Conservation (phyloP, 495 filamentous ascomycete genomes). For the Neurospora intermedia region DNA sequence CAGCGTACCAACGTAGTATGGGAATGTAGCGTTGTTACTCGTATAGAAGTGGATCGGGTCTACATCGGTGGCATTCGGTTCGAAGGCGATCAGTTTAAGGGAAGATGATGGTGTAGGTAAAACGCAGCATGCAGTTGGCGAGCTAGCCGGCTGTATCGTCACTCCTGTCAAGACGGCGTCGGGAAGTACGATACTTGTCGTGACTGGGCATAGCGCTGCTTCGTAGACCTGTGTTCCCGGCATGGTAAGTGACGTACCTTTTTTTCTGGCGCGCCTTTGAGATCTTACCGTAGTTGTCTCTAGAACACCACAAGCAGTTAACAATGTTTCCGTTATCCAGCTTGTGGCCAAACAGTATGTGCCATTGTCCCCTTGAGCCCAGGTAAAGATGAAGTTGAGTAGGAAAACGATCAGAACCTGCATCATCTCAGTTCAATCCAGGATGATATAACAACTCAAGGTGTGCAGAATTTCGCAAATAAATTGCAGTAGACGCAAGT, state of each 20-base stretch:
- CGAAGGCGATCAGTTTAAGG: constrained; percentile 8
- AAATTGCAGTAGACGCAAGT: neutral
- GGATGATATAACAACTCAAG: too few species aligned
- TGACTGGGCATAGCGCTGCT: neutral
- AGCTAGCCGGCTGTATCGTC: constrained; percentile 13
- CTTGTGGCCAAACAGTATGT: constrained; percentile 8
- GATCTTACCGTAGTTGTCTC: constrained; percentile 8
- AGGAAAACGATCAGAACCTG: neutral
- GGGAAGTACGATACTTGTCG: constrained; percentile 9
- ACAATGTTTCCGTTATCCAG: constrained; percentile 13
- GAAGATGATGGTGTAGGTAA: constrained; percentile 10
- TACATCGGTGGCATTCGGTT: neutral
- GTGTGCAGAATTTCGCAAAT: too few species aligned
- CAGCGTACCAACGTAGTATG: constrained; percentile 9
- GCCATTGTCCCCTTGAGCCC: neutral
- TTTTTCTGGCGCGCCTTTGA: neutral
- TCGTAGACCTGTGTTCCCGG: constrained; percentile 1
- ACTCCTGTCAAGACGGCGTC: constrained; percentile 8
- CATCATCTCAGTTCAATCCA: too few species aligned
- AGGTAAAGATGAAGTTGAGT: neutral
- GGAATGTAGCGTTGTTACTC: constrained; percentile 9
- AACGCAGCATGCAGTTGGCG: constrained; percentile 13
- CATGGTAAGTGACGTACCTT: neutral
- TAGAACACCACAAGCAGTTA: constrained; percentile 4
- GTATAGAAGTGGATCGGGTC: constrained; percentile 12